Conservation (phyloP, 495 filamentous ascomycete species). For the Penicillium chermesinum region DNA sequence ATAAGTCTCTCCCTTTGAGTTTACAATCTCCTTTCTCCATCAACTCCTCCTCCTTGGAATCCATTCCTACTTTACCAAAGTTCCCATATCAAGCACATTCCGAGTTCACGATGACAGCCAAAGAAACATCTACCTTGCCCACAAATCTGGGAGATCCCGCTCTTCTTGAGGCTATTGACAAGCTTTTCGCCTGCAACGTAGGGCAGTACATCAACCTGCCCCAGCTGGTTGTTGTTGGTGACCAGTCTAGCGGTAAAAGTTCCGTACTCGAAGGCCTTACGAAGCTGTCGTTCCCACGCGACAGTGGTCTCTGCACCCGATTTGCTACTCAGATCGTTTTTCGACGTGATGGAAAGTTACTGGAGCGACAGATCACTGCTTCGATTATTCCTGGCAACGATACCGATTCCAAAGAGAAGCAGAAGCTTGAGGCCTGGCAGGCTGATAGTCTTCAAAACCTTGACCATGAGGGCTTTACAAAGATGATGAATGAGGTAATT, state of each 20-base stretch:
- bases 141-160: slow-evolving; percentile 30
- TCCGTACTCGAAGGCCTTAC: slow-evolving; percentile 45
- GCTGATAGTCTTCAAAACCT: not conserved
- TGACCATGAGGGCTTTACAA: slow-evolving; percentile 1
- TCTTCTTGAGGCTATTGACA: slow-evolving; percentile 40
- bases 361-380: slow-evolving; percentile 8
- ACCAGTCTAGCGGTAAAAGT: slow-evolving; percentile 42
- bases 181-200: slow-evolving; percentile 36
- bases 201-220: slow-evolving; percentile 35
- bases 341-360: slow-evolving; percentile 24
- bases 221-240: slow-evolving; percentile 42
- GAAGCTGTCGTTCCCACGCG: slow-evolving; percentile 36
- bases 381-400: slow-evolving; percentile 25
- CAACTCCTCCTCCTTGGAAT: not conserved
- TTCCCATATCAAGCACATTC: not conserved
- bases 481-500: slow-evolving; percentile 4
- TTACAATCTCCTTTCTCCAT: not conserved
- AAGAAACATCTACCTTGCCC: not conserved
- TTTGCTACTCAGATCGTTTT: slow-evolving; percentile 48
- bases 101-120: not conserved
- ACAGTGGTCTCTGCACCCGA: slow-evolving; percentile 39
- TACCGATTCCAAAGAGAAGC: slow-evolving; percentile 12
- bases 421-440: slow-evolving; percentile 24
- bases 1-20: not conserved
- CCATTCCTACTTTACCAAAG: not conserved